Percentiles rank a stretch among this genome's conserved stretches.
Evolutionary conservation across 108 stramenopile genomes (phyloP).

Genomic region (Bacterosira constricta): DNA sequence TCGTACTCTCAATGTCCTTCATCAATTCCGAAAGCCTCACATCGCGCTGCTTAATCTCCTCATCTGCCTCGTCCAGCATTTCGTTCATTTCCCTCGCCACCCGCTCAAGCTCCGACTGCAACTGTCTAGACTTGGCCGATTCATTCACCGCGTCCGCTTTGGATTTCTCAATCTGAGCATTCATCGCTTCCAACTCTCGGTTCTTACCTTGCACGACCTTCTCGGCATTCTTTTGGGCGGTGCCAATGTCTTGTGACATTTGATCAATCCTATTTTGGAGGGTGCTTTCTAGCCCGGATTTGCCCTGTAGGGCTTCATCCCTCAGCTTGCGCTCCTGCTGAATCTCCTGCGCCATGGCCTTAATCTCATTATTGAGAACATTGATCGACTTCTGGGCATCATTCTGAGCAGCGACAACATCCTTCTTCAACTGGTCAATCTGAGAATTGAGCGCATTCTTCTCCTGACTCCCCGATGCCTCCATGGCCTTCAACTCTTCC

Average conservation of each 20-base stretch:
- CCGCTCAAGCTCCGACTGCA: slow-evolving; percentile 3
- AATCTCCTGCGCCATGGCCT: slow-evolving; percentile 10
- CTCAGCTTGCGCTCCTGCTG: slow-evolving; percentile 22
- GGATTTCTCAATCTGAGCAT: slow-evolving; percentile 6
- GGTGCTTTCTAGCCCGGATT: slow-evolving; percentile 12
- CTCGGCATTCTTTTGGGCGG: slow-evolving; percentile 13
- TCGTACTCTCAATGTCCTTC: not conserved
- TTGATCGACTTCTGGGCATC: slow-evolving; percentile 9
- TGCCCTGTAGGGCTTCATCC: slow-evolving; percentile 24
- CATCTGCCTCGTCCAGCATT: slow-evolving; percentile 2
- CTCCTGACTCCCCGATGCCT: slow-evolving; percentile 1
- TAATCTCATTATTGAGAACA: slow-evolving; percentile 15
- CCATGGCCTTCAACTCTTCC: not conserved
- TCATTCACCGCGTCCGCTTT: not conserved
- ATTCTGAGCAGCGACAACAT: not conserved
- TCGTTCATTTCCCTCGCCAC: not conserved
- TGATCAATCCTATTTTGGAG: slow-evolving; percentile 30
- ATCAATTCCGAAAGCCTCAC: not conserved
- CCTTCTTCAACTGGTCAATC: slow-evolving; percentile 21
- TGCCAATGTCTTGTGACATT: slow-evolving; percentile 14
- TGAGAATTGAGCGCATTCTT: not conserved
- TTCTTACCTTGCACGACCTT: slow-evolving; percentile 8
- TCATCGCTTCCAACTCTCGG: slow-evolving; percentile 17
- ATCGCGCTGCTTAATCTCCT: not conserved
- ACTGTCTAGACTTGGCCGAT: slow-evolving; percentile 12